Conservation (phyloP, 164 flowering plant species). For the Stephania japonica region DNA sequence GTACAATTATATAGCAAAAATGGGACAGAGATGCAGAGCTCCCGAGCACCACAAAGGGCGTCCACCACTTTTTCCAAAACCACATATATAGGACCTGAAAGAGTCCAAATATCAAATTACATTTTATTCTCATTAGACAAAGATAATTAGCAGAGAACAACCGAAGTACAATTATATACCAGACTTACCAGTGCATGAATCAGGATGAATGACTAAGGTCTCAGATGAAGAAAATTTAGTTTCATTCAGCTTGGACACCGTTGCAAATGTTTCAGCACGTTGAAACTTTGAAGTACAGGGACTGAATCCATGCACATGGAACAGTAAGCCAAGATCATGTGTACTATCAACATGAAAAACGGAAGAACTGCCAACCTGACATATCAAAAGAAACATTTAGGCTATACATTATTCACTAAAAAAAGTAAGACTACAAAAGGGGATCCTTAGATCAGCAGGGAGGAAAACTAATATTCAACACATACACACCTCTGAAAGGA, state of each 20-base stretch:
- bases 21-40: constrained; percentile 67
- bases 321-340: constrained; percentile 62
- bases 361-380: constrained; percentile 61
- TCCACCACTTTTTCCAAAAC: constrained; percentile 75
- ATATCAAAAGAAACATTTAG: neutral
- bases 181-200: constrained; percentile 41
- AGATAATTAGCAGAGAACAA: neutral
- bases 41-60: constrained; percentile 82
- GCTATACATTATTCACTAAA: neutral
- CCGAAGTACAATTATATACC: constrained; percentile 31
- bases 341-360: constrained; percentile 76
- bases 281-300: constrained; percentile 54
- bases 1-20: constrained; percentile 77
- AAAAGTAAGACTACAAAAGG: neutral
- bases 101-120: constrained; percentile 10
- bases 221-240: constrained; percentile 58
- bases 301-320: constrained; percentile 51
- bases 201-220: constrained; percentile 46
- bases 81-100: constrained; percentile 54
- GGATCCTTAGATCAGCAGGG: neutral
- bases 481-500: constrained; percentile 64
- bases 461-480: neutral
- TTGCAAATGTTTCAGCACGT: constrained; percentile 63
- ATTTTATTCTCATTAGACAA: neutral
- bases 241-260: constrained; percentile 63